Base-by-base conservation (phyloP, 106 monocot species). In the Narthecium ossifragum region DNA sequence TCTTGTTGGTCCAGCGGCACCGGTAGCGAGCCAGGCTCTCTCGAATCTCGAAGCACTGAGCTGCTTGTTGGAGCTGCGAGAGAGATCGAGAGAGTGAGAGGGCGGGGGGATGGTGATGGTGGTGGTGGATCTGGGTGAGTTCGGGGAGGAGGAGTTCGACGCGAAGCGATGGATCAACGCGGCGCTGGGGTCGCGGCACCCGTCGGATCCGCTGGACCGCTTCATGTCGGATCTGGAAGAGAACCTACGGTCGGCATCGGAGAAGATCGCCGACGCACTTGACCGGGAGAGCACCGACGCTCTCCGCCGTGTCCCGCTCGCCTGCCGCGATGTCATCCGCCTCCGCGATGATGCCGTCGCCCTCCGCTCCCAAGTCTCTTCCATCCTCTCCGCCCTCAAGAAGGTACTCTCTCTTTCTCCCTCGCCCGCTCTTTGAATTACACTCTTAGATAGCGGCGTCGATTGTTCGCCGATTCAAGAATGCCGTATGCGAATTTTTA, bases 161-260 rank as follows among this genome's bases (percentile, higher is more conserved):
- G 68, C 84, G 57, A 98, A 98, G 80, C 70, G 76, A 66, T 98
- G 98, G 98, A 98, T 98, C 81, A 98, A 98, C 78, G 76, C 84
- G 31, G 75, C 96, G 57, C 71, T 96, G 41, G 85, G 78, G 21
- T 63, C 84, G 21, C 90, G 90, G 27, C 85, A 85, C 59, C 80
- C 80, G 20, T 69, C 79, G 81, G 93, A 88, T 36, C 78, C 84
- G 26, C 27, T 84, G 40, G 96, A 90, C 50, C 69, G 84, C 50
- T 74, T 76, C 84, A 46, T 96, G 56, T 78, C 86, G 51, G 90
- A 96, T 63, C 73, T 86, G 28, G 90, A 96, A 76, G 96, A 96
- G 73, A 75, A 53, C 62, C 90, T 96, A 39, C 86, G 90, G 26
- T 61, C 83, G 28, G 56, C 90, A 40, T 72, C 90, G 57, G 96